These are phyloP conservation scores for Samsoniella hepiali DNA, from an alignment of 2,329 filamentous ascomycete genomes.

Conservation along the genomic window DNA sequence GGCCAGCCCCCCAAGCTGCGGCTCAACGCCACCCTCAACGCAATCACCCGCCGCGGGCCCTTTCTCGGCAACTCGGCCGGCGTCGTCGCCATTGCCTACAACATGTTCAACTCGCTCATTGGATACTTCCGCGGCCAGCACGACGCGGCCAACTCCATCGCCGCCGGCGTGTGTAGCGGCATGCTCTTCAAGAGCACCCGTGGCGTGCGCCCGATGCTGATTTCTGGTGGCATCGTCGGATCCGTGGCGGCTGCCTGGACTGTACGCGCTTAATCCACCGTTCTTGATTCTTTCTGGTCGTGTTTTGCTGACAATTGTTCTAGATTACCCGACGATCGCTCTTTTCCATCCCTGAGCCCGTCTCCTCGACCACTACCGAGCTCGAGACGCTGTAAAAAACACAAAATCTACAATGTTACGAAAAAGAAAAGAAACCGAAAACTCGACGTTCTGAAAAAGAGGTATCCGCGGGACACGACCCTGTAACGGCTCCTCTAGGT, in stretches of 20 bases:
- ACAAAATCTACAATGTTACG: not conserved
- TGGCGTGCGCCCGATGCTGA: conserved; percentile 86
- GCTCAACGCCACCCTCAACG: conserved; percentile 91
- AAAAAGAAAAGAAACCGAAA: not conserved
- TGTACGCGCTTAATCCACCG: conserved; percentile 54
- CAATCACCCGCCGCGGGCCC: conserved; percentile 85
- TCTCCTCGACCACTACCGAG: conserved; percentile 19
- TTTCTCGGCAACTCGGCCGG: conserved; percentile 96
- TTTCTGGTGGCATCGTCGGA: conserved; percentile 87
- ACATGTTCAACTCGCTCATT: conserved; percentile 82
- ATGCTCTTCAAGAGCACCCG: conserved; percentile 96
- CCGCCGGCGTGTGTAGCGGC: conserved; percentile 81
- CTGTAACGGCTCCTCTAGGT: not conserved
- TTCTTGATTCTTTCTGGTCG: conserved; percentile 15
- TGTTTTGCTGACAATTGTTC: not conserved
- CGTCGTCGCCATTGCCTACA: conserved; percentile 94
- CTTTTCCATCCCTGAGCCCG: conserved; percentile 38
- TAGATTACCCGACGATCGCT: conserved; percentile 41
- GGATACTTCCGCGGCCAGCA: conserved; percentile 79
- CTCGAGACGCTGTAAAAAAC: conserved; percentile 18
- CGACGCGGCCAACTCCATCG: conserved; percentile 83
- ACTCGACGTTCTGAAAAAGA: not conserved
- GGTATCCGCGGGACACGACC: not conserved
- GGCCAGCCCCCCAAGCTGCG: conserved; percentile 81
- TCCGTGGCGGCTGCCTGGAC: conserved; percentile 84